Evolutionary conservation across 2,329 filamentous ascomycete species (phyloP), one percentile per base, ranked within the genome.

Genomic region (Aspergillus sp.): DNA sequence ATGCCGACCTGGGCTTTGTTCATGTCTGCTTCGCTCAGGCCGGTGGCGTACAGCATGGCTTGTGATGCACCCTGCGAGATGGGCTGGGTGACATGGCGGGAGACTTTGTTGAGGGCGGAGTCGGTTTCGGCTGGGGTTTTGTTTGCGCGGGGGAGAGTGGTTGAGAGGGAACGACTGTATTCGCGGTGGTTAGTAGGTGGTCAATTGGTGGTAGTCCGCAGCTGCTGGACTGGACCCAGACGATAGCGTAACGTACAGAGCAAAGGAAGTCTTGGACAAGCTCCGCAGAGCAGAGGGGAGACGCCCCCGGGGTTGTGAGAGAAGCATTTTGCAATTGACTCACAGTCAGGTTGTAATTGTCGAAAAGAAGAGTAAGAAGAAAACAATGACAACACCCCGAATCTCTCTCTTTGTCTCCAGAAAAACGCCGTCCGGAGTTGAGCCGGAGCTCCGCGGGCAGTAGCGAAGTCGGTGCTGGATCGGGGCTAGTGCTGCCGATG

Each of bases 41-140:
- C 94, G 1, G 91, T 96, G 58, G 88, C 93, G 76, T 95, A 98
- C 49, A 98, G 79, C 94, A 98, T 98, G 55, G 94, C 93, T 76
- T 98, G 93, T 38, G 93, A 97, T 47, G 94, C 93, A 59, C 93
- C 93, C 76, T 98, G 93, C 30, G 91, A 93, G 76, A 96, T 97
- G 66, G 90, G 91, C 74, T 97, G 90, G 22, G 93, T 98, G 74
- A 98, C 91, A 66, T 77, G 70, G 52, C 82, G 76, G 52, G 90
- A 96, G 66, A 91, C 77, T 69, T 82, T 88, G 79, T 98, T 98
- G 68, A 95, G 81, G 41, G 41, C 57, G 46, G 77, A 66, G 45
- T 68, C 70, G 41, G 78, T 73, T 50, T 82, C 73, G 57, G 69
- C 60, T 48, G 68, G 62, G 56, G 65, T 45, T 27, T 49, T 56